Evolutionary conservation across 2,329 filamentous ascomycete species (phyloP).

Genomic region (Bipolaris gigantea): DNA sequence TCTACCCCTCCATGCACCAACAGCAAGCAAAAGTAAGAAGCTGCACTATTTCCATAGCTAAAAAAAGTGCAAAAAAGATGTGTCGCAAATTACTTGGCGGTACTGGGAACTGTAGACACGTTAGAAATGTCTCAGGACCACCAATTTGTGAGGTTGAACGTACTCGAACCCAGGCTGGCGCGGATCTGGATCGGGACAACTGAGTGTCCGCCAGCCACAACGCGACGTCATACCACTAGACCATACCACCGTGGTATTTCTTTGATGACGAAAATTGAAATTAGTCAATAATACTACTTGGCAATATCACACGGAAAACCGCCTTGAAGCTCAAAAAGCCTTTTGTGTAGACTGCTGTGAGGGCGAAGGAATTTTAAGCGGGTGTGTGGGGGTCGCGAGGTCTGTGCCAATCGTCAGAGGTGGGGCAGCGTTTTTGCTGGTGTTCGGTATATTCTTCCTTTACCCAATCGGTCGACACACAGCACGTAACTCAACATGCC

Average conservation of each 20-base stretch:
- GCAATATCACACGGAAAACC: background rate
- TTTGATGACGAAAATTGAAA: constrained; percentile 12
- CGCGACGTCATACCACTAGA: constrained; percentile 48
- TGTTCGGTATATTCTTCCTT: constrained; percentile 3
- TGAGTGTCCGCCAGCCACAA: constrained; percentile 39
- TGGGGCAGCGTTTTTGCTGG: constrained; percentile 10
- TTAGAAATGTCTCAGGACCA: constrained; percentile 27
- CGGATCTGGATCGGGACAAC: constrained; percentile 35
- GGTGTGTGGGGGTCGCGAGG: constrained; percentile 11
- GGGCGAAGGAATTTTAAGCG: background rate
- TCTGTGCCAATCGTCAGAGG: constrained; percentile 22
- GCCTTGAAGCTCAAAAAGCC: too few relatives aligned
- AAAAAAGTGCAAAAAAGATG: constrained; percentile 18
- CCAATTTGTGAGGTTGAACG: constrained; percentile 21
- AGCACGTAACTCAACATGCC: constrained; percentile 3
- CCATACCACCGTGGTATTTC: constrained; percentile 36
- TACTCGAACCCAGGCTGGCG: constrained; percentile 45
- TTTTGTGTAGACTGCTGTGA: too few relatives aligned
- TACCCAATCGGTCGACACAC: constrained; percentile 5
- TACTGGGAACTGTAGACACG: constrained; percentile 37
- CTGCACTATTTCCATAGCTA: too few relatives aligned
- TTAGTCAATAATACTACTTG: constrained; percentile 2
- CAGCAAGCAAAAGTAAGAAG: background rate
- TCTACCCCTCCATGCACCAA: too few relatives aligned
- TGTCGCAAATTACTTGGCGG: constrained; percentile 28